Base-by-base conservation (phyloP, 129 eudicot species). In the Ambrosia artemisiifolia region DNA sequence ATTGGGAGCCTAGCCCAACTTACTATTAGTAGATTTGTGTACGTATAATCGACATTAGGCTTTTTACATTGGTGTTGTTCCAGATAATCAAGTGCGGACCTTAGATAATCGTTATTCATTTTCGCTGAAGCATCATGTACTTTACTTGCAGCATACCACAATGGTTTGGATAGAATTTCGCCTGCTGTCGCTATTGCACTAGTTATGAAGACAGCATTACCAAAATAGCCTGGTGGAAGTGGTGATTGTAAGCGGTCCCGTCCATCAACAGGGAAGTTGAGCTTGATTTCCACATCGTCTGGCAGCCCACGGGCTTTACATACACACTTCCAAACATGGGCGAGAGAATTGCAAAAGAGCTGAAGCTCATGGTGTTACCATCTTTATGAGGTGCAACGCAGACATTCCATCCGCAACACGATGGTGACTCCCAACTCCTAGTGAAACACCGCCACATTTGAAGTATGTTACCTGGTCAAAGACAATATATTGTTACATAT, bases 371-470 rank as follows among this genome's bases (percentile, higher is more conserved):
- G 36, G 2, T n/a, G n/a, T n/a, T n/a, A n/a, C n/a, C n/a, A n/a
- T n/a, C 5, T 35, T 35, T 6, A 35, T 35, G 40, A 35, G 40
- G 40, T 35, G 40, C 40, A 35, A 35, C 40, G 5, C 40, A 1
- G 69, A 16, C 42, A 36, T 4, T 3, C 35, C 69, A 10, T 64
- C 69, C 3, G 69, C 33, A 38, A 7, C 50, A 40, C 7, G 8
- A 40, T 64, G 69, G 69, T 64, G 34, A 6, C 16, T 2, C 50
- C n/a, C 69, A 11, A 38, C 7, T 64, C 69, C 69, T 38, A 64
- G n/a, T 4, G 68, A 63, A 63, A 63, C 68, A 34, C 68, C 48
- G 11, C 68, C 68, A 14, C 68, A 63, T 36, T 64, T 64, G 33
- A 64, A 64, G n/a, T 36, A 40, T 7, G 69, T 64, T 64, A 64